These are phyloP conservation scores for Cornus kousa DNA, from an alignment of 148 eudicot genomes.

Conservation along the genomic window DNA sequence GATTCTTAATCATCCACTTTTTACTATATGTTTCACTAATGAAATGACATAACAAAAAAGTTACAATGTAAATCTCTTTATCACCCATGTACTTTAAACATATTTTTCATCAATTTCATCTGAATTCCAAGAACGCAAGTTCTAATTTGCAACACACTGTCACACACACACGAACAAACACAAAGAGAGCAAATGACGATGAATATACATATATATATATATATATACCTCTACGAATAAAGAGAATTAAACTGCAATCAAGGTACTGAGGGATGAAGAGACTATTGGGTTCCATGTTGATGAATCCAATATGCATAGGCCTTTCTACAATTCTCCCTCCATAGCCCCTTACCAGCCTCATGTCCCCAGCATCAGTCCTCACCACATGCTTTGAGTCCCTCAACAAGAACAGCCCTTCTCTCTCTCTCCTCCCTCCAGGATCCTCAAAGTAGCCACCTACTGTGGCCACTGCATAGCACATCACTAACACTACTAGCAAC, in stretches of 20 bases:
- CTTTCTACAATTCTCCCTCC: constrained; percentile 29
- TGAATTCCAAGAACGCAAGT: no score
- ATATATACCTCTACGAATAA: constrained; percentile 56
- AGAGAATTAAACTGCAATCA: constrained; percentile 60
- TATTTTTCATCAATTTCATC: no score
- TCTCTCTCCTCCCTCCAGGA: constrained; percentile 12
- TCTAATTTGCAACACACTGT: no score
- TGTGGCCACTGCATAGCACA: constrained; percentile 25
- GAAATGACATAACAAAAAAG: no score
- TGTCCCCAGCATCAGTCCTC: constrained; percentile 66
- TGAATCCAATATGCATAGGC: constrained; percentile 71
- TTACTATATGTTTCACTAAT: no score
- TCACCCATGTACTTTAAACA: no score
- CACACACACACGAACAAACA: no score
- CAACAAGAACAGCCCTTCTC: constrained; percentile 43
- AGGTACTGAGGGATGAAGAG: constrained; percentile 76
- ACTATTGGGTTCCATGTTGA: constrained; percentile 76
- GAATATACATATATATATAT: neutral
- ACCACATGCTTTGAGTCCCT: constrained; percentile 50
- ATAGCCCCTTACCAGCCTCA: constrained; percentile 58
- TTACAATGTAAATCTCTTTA: no score
- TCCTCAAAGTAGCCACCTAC: constrained; percentile 15
- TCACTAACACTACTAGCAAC: constrained; percentile 22
- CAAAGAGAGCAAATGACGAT: neutral
- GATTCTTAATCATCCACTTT: no score